These are phyloP conservation scores for Syzygium aromaticum DNA, from an alignment of 345 rosid genomes.

Conservation along the genomic window DNA sequence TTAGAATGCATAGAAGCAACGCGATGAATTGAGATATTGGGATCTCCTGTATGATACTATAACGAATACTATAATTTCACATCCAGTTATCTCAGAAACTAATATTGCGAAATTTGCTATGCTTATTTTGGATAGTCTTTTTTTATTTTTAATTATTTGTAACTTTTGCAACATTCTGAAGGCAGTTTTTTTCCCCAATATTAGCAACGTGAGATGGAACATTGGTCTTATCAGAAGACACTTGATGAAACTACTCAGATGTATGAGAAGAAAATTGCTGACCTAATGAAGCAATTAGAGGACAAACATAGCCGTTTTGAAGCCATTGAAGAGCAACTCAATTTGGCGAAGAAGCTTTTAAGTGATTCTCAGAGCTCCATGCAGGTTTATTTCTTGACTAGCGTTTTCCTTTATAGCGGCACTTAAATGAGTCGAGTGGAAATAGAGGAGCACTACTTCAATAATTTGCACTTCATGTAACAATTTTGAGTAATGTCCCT, in stretches of 20 bases:
- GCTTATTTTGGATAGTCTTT: background rate
- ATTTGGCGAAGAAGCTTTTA: slow-evolving; percentile 29
- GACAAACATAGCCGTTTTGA: slow-evolving; percentile 38
- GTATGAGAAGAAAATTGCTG: slow-evolving; percentile 60
- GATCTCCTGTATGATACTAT: background rate
- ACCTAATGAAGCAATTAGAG: slow-evolving; percentile 49
- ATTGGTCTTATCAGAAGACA: slow-evolving; percentile 53
- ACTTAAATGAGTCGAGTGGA: background rate
- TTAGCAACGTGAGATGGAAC: slow-evolving; percentile 52
- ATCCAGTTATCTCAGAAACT: background rate
- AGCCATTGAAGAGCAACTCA: slow-evolving; percentile 40
- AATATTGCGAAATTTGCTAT: background rate
- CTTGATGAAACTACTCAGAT: slow-evolving; percentile 54
- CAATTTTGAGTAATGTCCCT: background rate
- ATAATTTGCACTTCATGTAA: background rate
- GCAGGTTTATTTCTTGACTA: slow-evolving; percentile 37
- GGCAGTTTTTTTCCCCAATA: background rate
- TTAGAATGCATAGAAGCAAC: background rate
- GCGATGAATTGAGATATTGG: background rate
- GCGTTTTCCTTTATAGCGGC: background rate
- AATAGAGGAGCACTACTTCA: background rate
- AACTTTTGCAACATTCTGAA: background rate
- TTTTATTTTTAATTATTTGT: background rate
- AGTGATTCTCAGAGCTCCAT: slow-evolving; percentile 39
- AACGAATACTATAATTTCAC: background rate